Evolutionary conservation across 2,329 filamentous ascomycete genomes (phyloP).

Genomic region (Cordyceps javanica): DNA sequence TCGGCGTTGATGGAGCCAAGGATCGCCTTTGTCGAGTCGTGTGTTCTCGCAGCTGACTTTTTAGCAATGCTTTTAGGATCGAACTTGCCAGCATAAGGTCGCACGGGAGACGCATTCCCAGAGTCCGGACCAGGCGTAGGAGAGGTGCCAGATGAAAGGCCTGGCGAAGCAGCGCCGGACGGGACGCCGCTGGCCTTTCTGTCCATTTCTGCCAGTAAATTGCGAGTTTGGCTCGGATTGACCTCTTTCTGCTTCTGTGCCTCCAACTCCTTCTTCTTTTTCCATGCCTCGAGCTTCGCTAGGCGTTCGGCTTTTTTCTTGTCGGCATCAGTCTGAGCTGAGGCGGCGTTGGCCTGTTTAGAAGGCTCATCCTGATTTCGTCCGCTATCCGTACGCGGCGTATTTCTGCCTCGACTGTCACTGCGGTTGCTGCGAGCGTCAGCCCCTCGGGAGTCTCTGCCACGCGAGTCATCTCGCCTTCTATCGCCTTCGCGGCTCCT

Average conservation of each 20-base stretch:
- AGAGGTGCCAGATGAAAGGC: slow-evolving; percentile 44
- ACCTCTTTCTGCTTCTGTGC: slow-evolving; percentile 66
- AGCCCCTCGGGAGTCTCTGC: slow-evolving; percentile 59
- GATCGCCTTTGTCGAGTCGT: slow-evolving; percentile 42
- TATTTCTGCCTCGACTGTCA: slow-evolving; percentile 51
- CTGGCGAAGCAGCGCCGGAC: slow-evolving; percentile 39
- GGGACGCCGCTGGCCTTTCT: slow-evolving; percentile 53
- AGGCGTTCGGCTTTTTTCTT: slow-evolving; percentile 70
- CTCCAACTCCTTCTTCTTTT: slow-evolving; percentile 77
- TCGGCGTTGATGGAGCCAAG: slow-evolving; percentile 42
- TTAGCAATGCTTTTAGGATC: slow-evolving; percentile 83
- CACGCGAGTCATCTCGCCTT: slow-evolving; percentile 69
- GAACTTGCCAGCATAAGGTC: slow-evolving; percentile 70
- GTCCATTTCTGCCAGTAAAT: slow-evolving; percentile 67
- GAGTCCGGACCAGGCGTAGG: slow-evolving; percentile 38
- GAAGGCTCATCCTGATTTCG: not conserved
- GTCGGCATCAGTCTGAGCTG: slow-evolving; percentile 59
- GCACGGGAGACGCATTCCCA: slow-evolving; percentile 44
- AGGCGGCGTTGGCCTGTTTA: slow-evolving; percentile 35
- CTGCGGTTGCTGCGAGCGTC: slow-evolving; percentile 65
- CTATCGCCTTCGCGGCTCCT: slow-evolving; percentile 62
- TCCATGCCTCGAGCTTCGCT: slow-evolving; percentile 84
- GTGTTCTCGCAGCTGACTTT: slow-evolving; percentile 58
- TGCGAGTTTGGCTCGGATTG: slow-evolving; percentile 57
- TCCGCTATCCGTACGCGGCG: slow-evolving; percentile 19